Evolutionary conservation across 2,329 filamentous ascomycete genomes (phyloP), one percentile per base, ranked within the genome.

Genomic region (Aureobasidium sp.): DNA sequence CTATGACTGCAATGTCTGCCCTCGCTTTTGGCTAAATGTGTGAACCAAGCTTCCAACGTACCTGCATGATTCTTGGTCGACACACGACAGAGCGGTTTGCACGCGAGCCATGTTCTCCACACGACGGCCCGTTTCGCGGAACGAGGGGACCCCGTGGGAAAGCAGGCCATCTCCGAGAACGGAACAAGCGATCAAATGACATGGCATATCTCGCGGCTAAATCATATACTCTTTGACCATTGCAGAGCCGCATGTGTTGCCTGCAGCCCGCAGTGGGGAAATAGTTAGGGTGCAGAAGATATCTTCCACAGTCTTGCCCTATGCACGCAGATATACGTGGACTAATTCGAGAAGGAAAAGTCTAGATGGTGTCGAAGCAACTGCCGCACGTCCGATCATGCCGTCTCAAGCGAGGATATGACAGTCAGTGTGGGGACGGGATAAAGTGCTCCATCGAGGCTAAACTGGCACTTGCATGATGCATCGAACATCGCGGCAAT

Each of bases 371-470:
- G 17, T 49, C 33, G 2, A 47, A 58, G 31, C 55, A 17, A 58
- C 43, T 49, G 55, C 55, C 55, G 55, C 21, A 40, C 21, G 42
- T 47, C 55, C 55, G 55, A 23, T 21, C 21, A 23, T 45, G 42
- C 42, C 42, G 42, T 23, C 15, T 17, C 19, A 47, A 37, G 37
- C 42, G 31, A n/a, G 21, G 25, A 38, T 38, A 38, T 4, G 21
- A 13, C 15, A 17, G 31, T 17, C 19, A 5, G 23, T 40, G 43
- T 49, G 55, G 43, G 13, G 43, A 58, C 35, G 43, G 55, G 55
- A 15, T 58, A 58, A 58, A 58, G n/a, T 58, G 33, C 33, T 47
- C 23, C 31, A 49, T 58, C 31, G 43, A 58, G 55, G 55, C 55
- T 58, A 58, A 58, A 58, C 17, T 47, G 23, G 11, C 6, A 40